Conservation (phyloP, 228 moss, liverwort and hornwort species). For the Sphagnum magellanicum region DNA sequence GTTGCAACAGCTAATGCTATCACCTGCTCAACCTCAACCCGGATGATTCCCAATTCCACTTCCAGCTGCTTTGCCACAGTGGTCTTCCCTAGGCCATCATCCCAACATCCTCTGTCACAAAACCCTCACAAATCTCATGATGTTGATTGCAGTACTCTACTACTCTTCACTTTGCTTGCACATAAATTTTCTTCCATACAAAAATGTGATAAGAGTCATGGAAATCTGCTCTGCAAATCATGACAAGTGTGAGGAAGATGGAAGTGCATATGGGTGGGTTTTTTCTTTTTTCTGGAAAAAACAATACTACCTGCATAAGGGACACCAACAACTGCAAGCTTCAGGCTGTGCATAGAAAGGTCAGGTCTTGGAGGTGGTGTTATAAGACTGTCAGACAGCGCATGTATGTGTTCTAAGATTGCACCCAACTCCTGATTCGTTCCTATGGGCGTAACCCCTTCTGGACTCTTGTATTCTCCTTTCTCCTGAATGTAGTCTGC, state of each 20-base stretch:
- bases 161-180: no score
- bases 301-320: constrained; percentile 27
- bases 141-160: no score
- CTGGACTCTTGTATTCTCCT: constrained; percentile 32
- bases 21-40: constrained; percentile 50
- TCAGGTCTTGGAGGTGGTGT: constrained; percentile 39
- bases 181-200: no score
- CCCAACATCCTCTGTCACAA: background rate
- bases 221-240: no score
- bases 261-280: no score
- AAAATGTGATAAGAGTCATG: no score
- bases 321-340: constrained; percentile 64
- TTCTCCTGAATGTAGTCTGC: constrained; percentile 58
- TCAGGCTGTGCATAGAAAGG: constrained; percentile 48
- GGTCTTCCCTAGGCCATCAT: constrained; percentile 59
- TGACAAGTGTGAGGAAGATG: no score
- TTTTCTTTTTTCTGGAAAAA: no score
- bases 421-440: constrained; percentile 70
- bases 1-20: constrained; percentile 46
- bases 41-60: constrained; percentile 30
- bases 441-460: constrained; percentile 50
- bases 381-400: constrained; percentile 25
- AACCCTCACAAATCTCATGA: background rate
- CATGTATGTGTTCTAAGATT: constrained; percentile 37
- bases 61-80: constrained; percentile 56